Evolutionary conservation across 345 rosid species (phyloP), one percentile per base, ranked within the genome.

Genomic region (Lepidium aucheri): DNA sequence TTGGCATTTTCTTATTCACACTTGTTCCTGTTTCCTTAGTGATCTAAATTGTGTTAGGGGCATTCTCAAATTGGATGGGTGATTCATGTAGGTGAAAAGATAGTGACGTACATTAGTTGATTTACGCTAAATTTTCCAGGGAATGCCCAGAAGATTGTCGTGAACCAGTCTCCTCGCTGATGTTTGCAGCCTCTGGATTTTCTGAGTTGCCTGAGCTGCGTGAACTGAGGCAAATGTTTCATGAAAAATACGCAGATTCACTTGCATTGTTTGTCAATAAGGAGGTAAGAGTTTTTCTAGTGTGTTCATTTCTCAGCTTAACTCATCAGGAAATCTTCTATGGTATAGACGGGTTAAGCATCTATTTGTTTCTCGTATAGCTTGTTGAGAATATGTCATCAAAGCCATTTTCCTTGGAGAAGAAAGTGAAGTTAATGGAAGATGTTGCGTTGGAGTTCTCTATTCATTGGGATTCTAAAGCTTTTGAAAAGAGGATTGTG

Each of bases 121-220:
- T 65, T 40, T 60, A 35, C 11, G 44, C 4, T 35, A 49, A 12
- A 43, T 42, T 39, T 56, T 32, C n/a, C 85, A 95, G 97, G 60
- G 86, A 72, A 68, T 95, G 97, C 81, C 96, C 99, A 4, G 85
- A 84, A 73, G 96, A 83, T 36, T 91, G 93, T 59, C 83, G 85
- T 78, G 88, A 89, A 75, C 85, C 90, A 50, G 85, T 85, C 14
- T 75, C 97, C 11, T 95, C 95, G 47, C 65, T 95, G 52, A 95
- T 91, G 93, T 82, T 78, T 81, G 97, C 97, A 56, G 96, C 97
- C 59, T 90, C 99, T 47, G 87, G 96, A 76, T 85, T 86, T 78
- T 88, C 97, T 42, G 97, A 88, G 77, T 67, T 94, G 71, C 99
- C 95, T 0, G 96, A 94, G 81, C 55, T 94, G 53, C 93, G 91